Evolutionary conservation across 768 basidiomycete species (phyloP).

Genomic region (Boletus reticulatus): DNA sequence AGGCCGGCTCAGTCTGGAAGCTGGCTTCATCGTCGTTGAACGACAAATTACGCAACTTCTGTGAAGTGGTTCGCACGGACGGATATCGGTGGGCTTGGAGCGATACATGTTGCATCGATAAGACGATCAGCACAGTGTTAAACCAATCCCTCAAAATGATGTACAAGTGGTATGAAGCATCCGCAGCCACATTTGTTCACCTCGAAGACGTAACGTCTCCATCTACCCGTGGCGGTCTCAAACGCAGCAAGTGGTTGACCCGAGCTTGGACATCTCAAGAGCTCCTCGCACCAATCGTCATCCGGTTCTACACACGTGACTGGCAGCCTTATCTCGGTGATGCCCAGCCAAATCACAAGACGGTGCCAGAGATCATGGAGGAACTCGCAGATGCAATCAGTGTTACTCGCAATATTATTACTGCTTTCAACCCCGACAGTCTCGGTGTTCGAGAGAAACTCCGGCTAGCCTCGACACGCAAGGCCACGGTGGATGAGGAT

Average conservation of each 20-base stretch:
- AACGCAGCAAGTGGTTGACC: conserved; percentile 2
- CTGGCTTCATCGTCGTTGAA: background rate
- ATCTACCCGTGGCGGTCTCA: background rate
- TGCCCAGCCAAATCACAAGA: conserved; percentile 1
- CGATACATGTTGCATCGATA: too few species aligned
- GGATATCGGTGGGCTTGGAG: too few species aligned
- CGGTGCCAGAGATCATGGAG: background rate
- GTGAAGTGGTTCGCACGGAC: too few species aligned
- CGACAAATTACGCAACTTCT: too few species aligned
- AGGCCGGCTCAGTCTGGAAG: background rate
- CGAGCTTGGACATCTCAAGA: conserved; percentile 13
- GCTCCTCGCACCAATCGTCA: conserved; percentile 5
- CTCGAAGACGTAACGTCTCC: background rate
- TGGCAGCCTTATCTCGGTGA: background rate
- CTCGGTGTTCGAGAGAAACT: conserved; percentile 7
- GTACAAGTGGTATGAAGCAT: too few species aligned
- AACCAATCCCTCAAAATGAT: too few species aligned
- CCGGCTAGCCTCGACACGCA: background rate
- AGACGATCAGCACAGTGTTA: too few species aligned
- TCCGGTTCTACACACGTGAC: conserved; percentile 7
- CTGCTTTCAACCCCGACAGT: background rate
- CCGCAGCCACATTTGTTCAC: background rate
- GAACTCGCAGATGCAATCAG: conserved; percentile 4
- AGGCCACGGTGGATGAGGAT: background rate
- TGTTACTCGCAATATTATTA: conserved; percentile 1